phyloP scores from a whole-genome alignment of 73 alveolate species.

The Effrenium voratum region DNA sequence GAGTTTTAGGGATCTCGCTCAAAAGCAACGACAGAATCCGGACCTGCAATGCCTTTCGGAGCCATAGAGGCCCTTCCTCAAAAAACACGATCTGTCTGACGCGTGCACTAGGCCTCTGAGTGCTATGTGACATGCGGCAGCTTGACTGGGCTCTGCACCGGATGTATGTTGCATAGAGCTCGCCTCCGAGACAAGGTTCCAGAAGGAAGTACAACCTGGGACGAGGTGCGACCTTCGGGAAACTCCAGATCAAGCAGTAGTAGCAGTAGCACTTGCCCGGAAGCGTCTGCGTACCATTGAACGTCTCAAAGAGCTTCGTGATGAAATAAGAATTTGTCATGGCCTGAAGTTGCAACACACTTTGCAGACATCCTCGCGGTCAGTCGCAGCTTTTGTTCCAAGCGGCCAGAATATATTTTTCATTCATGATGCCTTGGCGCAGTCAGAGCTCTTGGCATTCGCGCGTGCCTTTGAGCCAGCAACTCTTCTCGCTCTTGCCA shows the following conservation, averaged over 20 bases:
- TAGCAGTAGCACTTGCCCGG: no score
- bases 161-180: constrained; percentile 74
- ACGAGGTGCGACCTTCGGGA: neutral
- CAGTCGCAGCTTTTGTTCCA: no score
- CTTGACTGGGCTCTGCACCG: no score
- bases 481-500: neutral
- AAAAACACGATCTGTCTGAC: no score
- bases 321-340: constrained; percentile 90
- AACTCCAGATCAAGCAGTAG: neutral
- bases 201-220: constrained; percentile 67
- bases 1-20: no score
- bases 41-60: constrained; percentile 81
- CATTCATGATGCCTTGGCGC: constrained; percentile 54
- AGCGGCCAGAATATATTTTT: constrained; percentile 76
- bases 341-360: no score
- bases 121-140: no score
- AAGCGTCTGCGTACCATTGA: constrained; percentile 29
- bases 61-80: constrained; percentile 82
- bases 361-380: no score
- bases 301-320: constrained; percentile 36
- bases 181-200: constrained; percentile 86
- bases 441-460: neutral
- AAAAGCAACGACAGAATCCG: no score
- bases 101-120: no score
- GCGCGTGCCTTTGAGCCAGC: neutral